Evolutionary conservation across 2,329 filamentous ascomycete genomes (phyloP), one percentile per base, ranked within the genome.

Genomic region (Alternaria arbusti): DNA sequence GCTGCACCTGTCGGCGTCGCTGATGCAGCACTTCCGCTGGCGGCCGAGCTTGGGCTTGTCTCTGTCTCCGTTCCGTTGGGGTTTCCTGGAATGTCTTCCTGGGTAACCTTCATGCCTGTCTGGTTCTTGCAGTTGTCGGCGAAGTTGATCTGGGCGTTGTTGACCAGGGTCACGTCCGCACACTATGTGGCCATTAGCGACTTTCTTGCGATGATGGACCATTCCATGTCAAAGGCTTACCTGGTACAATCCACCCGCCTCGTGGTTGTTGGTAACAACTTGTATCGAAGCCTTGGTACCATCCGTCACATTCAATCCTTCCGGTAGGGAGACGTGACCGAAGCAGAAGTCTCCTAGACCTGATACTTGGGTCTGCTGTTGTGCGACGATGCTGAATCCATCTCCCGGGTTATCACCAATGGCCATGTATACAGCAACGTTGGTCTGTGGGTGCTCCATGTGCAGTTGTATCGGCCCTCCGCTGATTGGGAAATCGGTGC

Each of bases 331-430:
- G 13, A 94, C 80, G 65, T 84, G 79, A 9, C 88, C 86, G 12
- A 93, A 71, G 79, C 91, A 94, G 73, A 93, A 88, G 50, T 85
- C 84, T 50, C 91, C 89, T 17, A 86, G 79, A 74, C 91, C 78
- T 81, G 88, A 74, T 78, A 87, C 82, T 84, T 89, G 79, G 82
- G 87, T 80, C 83, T 87, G 80, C 4, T 87, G 87, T 2, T 88
- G 86, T 26, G 93, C 83, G 32, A 89, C 87, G 78, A 90, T 85
- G 83, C 91, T 93, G 85, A 90, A 94, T 78, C 87, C 88, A 72
- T 84, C 84, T 49, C 82, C 82, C 1, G 84, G 84, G 58, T 86
- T 78, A 56, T 81, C 81, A 40, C 86, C 86, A 15, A 88, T 74
- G 26, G 83, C 84, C 54, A 89, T 73, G 36, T 87, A 83, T 36